These are phyloP conservation scores for Lactarius hengduanensis DNA, from an alignment of 768 basidiomycete genomes.

Conservation along the genomic window DNA sequence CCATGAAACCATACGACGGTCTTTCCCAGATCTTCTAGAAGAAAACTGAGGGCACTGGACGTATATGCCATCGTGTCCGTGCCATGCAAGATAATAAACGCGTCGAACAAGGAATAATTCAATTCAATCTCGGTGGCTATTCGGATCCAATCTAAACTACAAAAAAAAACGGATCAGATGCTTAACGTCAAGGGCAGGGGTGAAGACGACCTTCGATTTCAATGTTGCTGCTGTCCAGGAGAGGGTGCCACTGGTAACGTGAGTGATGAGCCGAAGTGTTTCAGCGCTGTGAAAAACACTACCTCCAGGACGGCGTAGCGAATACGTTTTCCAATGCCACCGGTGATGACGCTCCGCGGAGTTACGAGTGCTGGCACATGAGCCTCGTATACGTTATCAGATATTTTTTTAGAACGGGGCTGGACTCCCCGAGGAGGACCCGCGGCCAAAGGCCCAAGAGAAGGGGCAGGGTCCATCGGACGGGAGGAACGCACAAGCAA, in stretches of 20 bases:
- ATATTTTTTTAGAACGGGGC: constrained; percentile 44
- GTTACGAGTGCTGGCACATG: constrained; percentile 76
- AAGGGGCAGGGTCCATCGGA: constrained; percentile 53
- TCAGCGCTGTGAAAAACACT: constrained; percentile 38
- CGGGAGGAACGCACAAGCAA: constrained; percentile 64
- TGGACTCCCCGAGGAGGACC: constrained; percentile 28
- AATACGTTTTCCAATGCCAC: constrained; percentile 67
- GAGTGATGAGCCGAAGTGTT: constrained; percentile 18
- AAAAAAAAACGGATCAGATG: constrained; percentile 17
- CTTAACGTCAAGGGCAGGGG: constrained; percentile 1
- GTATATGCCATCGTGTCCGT: constrained; percentile 93
- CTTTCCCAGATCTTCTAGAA: constrained; percentile 91
- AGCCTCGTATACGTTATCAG: constrained; percentile 69
- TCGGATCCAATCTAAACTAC: constrained; percentile 74
- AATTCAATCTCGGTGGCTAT: constrained; percentile 91
- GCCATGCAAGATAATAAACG: constrained; percentile 87
- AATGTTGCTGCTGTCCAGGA: constrained; percentile 88
- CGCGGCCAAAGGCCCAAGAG: constrained; percentile 36
- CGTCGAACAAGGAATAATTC: constrained; percentile 83
- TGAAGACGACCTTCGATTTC: constrained; percentile 62
- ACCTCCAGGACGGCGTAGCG: constrained; percentile 87
- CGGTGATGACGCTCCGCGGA: constrained; percentile 62
- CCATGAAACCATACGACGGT: constrained; percentile 58
- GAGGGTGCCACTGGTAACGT: constrained; percentile 69
- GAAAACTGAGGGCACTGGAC: constrained; percentile 84